Percentiles rank a stretch among this genome's conserved stretches.
These are phyloP conservation scores for Actinomortierella wolfii DNA, from an alignment of 371 early-diverging fungal genomes.

Conservation along the genomic window DNA sequence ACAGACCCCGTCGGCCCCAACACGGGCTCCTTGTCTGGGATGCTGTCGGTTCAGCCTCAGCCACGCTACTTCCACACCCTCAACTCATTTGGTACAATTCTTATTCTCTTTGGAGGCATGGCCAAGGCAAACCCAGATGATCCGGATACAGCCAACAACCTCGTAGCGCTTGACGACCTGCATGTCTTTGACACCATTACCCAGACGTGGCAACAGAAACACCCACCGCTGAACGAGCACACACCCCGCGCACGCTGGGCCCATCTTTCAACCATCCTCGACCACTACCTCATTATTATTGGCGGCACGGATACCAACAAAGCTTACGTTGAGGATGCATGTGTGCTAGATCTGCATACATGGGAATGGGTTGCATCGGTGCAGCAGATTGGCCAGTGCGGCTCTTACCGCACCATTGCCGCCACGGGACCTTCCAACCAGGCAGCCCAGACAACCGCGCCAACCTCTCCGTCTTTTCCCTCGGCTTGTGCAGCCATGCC, in stretches of 20 bases:
- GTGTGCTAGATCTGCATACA: conserved; percentile 64
- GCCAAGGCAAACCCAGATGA: conserved; percentile 29
- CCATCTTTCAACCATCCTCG: conserved; percentile 62
- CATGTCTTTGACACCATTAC: conserved; percentile 62
- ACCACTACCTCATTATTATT: conserved; percentile 64
- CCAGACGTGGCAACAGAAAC: conserved; percentile 61
- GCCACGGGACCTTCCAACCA: conserved; percentile 47
- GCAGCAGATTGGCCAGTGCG: conserved; percentile 54
- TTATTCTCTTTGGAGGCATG: conserved; percentile 62
- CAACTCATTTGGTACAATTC: conserved; percentile 52
- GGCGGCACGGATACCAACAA: conserved; percentile 78
- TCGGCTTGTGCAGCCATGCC: conserved; percentile 19
- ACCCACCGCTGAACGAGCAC: conserved; percentile 48
- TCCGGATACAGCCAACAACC: conserved; percentile 2
- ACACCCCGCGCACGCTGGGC: conserved; percentile 74
- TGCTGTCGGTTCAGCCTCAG: conserved; percentile 18
- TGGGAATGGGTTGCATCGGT: conserved; percentile 62
- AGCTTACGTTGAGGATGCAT: conserved; percentile 74
- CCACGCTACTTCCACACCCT: conserved; percentile 64
- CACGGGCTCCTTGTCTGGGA: conserved; percentile 19
- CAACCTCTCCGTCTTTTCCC: conserved; percentile 24
- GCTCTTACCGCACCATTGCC: conserved; percentile 58
- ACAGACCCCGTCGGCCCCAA: conserved; percentile 35
- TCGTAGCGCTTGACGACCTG: conserved; percentile 67
- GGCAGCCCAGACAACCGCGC: conserved; percentile 8